These are phyloP conservation scores for Chlorophyllum brunneum DNA, from an alignment of 768 basidiomycete species.

Conservation along the genomic window DNA sequence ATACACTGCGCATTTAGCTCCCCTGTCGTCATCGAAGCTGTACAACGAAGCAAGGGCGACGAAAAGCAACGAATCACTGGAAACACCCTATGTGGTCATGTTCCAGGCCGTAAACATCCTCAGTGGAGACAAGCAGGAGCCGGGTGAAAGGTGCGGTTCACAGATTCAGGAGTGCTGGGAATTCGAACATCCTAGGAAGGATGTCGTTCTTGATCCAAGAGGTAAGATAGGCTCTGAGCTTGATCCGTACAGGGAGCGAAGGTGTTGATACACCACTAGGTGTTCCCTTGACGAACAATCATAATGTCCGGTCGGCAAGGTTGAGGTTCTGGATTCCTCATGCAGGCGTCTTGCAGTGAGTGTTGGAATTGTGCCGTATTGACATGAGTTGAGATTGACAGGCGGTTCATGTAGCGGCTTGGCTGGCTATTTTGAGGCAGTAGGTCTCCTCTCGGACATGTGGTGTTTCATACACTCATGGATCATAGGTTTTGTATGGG, in stretches of 20 bases:
- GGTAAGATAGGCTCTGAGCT: slow-evolving; percentile 40
- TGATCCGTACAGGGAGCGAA: neutral
- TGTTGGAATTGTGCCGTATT: slow-evolving; percentile 3
- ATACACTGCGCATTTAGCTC: slow-evolving; percentile 93
- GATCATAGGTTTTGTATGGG: slow-evolving; percentile 66
- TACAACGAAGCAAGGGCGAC: slow-evolving; percentile 72
- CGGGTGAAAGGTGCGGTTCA: slow-evolving; percentile 66
- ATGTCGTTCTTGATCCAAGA: slow-evolving; percentile 66
- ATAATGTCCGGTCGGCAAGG: slow-evolving; percentile 87
- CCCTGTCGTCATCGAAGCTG: slow-evolving; percentile 90
- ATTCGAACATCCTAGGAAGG: slow-evolving; percentile 89
- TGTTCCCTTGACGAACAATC: slow-evolving; percentile 89
- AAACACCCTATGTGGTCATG: slow-evolving; percentile 99
- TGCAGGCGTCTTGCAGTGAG: slow-evolving; percentile 82
- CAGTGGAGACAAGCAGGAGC: slow-evolving; percentile 67
- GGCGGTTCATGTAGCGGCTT: slow-evolving; percentile 50
- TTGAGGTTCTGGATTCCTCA: slow-evolving; percentile 91
- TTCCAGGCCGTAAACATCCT: slow-evolving; percentile 91
- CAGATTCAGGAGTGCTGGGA: slow-evolving; percentile 96
- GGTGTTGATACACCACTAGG: slow-evolving; percentile 45
- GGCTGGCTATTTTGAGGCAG: slow-evolving; percentile 96
- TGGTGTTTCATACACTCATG: slow-evolving; percentile 2
- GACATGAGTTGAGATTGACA: neutral
- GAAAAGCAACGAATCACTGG: slow-evolving; percentile 69
- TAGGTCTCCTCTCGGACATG: slow-evolving; percentile 16